These are phyloP conservation scores for Flaveria sonorensis DNA, from an alignment of 129 eudicot species.

Conservation along the genomic window DNA sequence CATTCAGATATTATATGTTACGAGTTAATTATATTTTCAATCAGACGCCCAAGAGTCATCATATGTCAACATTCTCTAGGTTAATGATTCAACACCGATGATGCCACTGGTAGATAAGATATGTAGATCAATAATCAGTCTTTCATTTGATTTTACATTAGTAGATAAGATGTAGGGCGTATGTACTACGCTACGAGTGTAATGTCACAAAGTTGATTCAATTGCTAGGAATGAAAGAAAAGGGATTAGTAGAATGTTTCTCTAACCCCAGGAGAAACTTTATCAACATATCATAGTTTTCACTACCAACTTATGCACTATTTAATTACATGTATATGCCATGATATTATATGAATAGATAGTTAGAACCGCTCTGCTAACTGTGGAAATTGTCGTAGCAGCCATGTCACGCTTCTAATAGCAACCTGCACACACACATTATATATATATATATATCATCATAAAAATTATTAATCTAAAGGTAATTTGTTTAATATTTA, in stretches of 20 bases:
- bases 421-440: slow-evolving; percentile 52
- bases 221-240: too few species aligned
- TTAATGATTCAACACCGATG: too few species aligned
- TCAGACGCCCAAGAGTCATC: too few species aligned
- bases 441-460: not conserved
- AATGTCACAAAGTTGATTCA: too few species aligned
- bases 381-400: slow-evolving; percentile 79
- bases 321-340: not conserved
- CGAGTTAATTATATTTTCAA: too few species aligned
- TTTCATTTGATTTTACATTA: too few species aligned
- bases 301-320: slow-evolving; percentile 11
- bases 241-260: too few species aligned
- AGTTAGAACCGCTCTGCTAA: slow-evolving; percentile 64
- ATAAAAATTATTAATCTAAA: not conserved
- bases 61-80: too few species aligned
- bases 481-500: not conserved
- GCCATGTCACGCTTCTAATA: slow-evolving; percentile 89
- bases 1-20: not conserved
- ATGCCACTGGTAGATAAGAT: too few species aligned
- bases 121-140: too few species aligned
- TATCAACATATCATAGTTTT: slow-evolving; percentile 8
- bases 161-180: too few species aligned
- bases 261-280: not conserved
- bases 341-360: not conserved
- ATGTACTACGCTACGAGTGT: too few species aligned